These are phyloP conservation scores for Pseudogymnoascus sp. DNA, from an alignment of 2,329 filamentous ascomycete genomes.

Conservation along the genomic window DNA sequence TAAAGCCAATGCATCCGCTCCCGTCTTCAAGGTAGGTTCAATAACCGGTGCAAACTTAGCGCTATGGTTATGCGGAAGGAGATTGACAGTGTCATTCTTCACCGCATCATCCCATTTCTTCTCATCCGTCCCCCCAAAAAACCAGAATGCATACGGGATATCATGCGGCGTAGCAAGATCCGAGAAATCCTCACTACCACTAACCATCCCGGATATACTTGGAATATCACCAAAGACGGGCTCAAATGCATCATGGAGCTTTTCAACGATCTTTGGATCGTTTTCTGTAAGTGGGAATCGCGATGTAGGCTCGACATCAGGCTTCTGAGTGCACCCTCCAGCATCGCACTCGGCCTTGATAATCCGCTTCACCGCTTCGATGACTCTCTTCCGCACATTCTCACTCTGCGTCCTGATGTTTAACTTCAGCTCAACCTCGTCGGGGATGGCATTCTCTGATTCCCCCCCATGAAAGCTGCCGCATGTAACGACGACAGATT, in stretches of 20 bases:
- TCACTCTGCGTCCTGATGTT: slow-evolving; percentile 42
- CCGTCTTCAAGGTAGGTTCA: slow-evolving; percentile 46
- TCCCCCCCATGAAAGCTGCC: slow-evolving; percentile 49
- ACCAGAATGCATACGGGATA: slow-evolving; percentile 45
- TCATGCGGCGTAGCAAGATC: slow-evolving; percentile 16
- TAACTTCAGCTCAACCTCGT: slow-evolving; percentile 44
- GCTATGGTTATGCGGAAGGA: slow-evolving; percentile 50
- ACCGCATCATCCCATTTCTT: slow-evolving; percentile 41
- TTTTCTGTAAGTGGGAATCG: slow-evolving; percentile 4
- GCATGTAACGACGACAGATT: slow-evolving; percentile 49
- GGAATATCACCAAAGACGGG: neutral
- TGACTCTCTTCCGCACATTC: slow-evolving; percentile 31
- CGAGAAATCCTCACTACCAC: slow-evolving; percentile 21
- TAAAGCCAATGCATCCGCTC: slow-evolving; percentile 41
- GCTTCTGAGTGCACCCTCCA: neutral
- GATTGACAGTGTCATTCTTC: slow-evolving; percentile 25
- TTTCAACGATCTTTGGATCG: neutral
- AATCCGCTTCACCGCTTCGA: slow-evolving; percentile 37
- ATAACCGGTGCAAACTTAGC: slow-evolving; percentile 50
- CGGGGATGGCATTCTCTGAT: slow-evolving; percentile 51
- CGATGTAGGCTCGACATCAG: neutral
- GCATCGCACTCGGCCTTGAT: slow-evolving; percentile 47
- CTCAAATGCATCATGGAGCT: neutral
- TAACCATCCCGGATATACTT: neutral
- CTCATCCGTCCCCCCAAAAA: slow-evolving; percentile 44